phyloP scores from a whole-genome alignment of 192 early-diverging fungal genomes.

The Backusella tarrabulga region DNA sequence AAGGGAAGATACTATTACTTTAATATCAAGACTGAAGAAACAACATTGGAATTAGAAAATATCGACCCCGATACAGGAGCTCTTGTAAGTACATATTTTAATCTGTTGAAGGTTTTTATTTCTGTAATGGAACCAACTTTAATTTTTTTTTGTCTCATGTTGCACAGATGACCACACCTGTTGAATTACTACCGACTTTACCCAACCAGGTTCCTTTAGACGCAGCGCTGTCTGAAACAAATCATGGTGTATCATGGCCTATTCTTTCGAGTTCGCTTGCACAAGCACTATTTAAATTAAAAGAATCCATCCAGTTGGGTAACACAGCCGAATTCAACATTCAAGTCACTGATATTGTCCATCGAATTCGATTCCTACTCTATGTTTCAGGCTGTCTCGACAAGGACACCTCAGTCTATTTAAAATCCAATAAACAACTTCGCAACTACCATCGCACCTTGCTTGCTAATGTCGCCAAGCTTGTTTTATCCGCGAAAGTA shows the following conservation, averaged over 20 bases:
- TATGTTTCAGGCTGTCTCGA: conserved; percentile 56
- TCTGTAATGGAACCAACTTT: background rate
- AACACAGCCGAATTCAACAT: background rate
- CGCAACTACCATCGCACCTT: conserved; percentile 43
- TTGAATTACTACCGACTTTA: background rate
- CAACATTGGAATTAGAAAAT: conserved; percentile 51
- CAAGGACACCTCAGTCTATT: conserved; percentile 52
- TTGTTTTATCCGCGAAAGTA: conserved; percentile 70
- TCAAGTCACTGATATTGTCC: conserved; percentile 54
- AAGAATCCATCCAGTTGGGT: conserved; percentile 31
- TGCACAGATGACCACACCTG: conserved; percentile 1
- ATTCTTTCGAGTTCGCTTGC: conserved; percentile 46
- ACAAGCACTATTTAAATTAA: conserved; percentile 53
- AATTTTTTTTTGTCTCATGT: background rate
- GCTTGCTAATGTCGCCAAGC: conserved; percentile 64
- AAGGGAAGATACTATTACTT: conserved; percentile 59
- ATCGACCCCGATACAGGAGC: conserved; percentile 52
- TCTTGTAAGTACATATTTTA: conserved; percentile 31
- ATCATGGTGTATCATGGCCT: conserved; percentile 39
- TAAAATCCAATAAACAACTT: conserved; percentile 37
- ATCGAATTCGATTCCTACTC: conserved; percentile 71
- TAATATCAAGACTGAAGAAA: conserved; percentile 60
- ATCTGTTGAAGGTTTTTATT: background rate
- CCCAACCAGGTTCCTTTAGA: background rate
- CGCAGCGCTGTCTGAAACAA: background rate